Percentiles rank a stretch among this genome's conserved stretches.
Conservation (phyloP, 78 protist genomes). For the Trichosphaerium sp. region DNA sequence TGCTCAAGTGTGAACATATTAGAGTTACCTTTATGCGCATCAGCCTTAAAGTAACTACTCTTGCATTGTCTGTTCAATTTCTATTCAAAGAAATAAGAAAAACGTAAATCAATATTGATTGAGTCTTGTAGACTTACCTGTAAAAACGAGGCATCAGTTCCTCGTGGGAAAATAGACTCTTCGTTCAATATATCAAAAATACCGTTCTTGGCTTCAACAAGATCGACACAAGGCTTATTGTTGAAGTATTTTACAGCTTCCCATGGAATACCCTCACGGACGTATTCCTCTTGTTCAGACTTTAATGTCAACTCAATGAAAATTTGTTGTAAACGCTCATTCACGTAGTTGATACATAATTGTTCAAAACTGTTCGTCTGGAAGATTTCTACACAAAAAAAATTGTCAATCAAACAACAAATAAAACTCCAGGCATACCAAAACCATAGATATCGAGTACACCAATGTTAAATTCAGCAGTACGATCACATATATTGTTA, state of each 20-base stretch:
- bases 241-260: slow-evolving; percentile 69
- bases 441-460: slow-evolving; percentile 86
- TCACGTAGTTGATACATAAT: slow-evolving; percentile 85
- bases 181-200: slow-evolving; percentile 47
- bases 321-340: slow-evolving; percentile 86
- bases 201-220: slow-evolving; percentile 61
- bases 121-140: slow-evolving; percentile 1
- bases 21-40: slow-evolving; percentile 40
- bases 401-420: slow-evolving; percentile 5
- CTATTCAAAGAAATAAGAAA: slow-evolving; percentile 9
- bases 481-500: slow-evolving; percentile 31
- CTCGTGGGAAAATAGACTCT: slow-evolving; percentile 58
- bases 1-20: slow-evolving; percentile 22
- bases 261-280: slow-evolving; percentile 70
- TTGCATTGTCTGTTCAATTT: background rate
- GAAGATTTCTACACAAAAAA: slow-evolving; percentile 22
- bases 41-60: background rate
- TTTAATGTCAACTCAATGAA: slow-evolving; percentile 75
- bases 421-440: too few relatives aligned
- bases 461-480: slow-evolving; percentile 32
- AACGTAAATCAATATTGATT: background rate
- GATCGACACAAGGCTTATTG: slow-evolving; percentile 66
- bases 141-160: slow-evolving; percentile 43
- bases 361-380: slow-evolving; percentile 81
- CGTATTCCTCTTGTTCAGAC: slow-evolving; percentile 80